phyloP scores from a whole-genome alignment of 1,284 basidiomycete species.

The Fistulina hepatica region DNA sequence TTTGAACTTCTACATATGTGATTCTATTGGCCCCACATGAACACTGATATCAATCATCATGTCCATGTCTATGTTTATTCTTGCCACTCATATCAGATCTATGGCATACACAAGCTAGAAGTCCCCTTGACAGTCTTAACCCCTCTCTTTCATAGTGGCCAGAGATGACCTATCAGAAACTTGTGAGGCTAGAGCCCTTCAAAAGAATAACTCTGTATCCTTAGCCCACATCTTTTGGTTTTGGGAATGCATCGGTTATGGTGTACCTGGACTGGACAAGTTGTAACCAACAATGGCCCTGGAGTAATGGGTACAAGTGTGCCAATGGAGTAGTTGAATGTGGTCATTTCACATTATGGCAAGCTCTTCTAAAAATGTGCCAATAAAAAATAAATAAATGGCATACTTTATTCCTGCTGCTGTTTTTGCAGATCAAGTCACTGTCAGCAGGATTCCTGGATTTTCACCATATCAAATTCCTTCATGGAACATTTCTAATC shows the following conservation, averaged over 20 bases:
- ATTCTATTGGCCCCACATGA: conserved; percentile 19
- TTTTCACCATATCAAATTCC: conserved; percentile 16
- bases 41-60: conserved; percentile 23
- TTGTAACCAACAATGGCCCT: conserved; percentile 26
- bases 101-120: conserved; percentile 1
- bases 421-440: conserved; percentile 16
- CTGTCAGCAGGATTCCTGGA: conserved; percentile 11
- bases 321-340: conserved; percentile 21
- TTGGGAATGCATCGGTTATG: conserved; percentile 26
- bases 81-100: conserved; percentile 20
- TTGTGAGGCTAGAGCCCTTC: conserved; percentile 20
- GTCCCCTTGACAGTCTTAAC: not conserved
- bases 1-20: conserved; percentile 6
- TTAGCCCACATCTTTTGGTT: conserved; percentile 23
- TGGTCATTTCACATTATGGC: conserved; percentile 17
- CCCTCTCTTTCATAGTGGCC: conserved; percentile 9
- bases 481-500: conserved; percentile 15
- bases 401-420: conserved; percentile 11
- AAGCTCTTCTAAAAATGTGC: conserved; percentile 18
- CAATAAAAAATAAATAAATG: conserved; percentile 5
- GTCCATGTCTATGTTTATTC: no score
- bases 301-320: conserved; percentile 17
- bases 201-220: conserved; percentile 13
- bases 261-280: conserved; percentile 18
- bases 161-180: conserved; percentile 20